phyloP scores from a whole-genome alignment of 75 land plant genomes.

The Cryptomeria japonica region DNA sequence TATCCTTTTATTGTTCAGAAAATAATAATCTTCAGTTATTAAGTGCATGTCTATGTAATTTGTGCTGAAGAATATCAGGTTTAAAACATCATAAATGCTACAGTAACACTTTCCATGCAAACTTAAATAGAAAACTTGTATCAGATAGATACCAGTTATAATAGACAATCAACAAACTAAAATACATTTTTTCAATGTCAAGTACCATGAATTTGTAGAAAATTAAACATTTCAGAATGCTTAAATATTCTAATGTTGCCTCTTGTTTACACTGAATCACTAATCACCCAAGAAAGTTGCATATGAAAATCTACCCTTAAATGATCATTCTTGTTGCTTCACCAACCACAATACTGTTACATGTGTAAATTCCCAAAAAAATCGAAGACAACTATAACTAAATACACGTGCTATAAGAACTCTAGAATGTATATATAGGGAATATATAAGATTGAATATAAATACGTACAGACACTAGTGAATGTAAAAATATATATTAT shows the following conservation, averaged over 20 bases:
- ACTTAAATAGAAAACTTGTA: not conserved
- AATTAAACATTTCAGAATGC: not conserved
- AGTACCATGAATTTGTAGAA: not conserved
- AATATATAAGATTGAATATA: no score
- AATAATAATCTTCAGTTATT: not conserved
- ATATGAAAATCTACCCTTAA: not conserved
- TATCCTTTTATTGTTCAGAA: not conserved
- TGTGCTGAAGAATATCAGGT: not conserved
- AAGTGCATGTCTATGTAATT: not conserved
- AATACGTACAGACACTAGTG: no score
- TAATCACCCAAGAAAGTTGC: not conserved
- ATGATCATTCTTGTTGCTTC: not conserved
- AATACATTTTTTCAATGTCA: not conserved
- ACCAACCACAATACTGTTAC: not conserved
- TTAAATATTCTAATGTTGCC: not conserved
- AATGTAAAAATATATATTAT: no score
- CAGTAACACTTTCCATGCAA: not conserved
- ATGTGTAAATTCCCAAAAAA: not conserved
- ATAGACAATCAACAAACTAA: not conserved
- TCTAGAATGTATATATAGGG: no score
- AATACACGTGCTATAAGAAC: not conserved
- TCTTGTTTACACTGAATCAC: not conserved
- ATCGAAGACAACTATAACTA: not conserved
- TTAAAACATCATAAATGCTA: not conserved
- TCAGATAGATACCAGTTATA: not conserved